Evolutionary conservation across 306 rosid genomes (phyloP).

Genomic region (Inga laurina): DNA sequence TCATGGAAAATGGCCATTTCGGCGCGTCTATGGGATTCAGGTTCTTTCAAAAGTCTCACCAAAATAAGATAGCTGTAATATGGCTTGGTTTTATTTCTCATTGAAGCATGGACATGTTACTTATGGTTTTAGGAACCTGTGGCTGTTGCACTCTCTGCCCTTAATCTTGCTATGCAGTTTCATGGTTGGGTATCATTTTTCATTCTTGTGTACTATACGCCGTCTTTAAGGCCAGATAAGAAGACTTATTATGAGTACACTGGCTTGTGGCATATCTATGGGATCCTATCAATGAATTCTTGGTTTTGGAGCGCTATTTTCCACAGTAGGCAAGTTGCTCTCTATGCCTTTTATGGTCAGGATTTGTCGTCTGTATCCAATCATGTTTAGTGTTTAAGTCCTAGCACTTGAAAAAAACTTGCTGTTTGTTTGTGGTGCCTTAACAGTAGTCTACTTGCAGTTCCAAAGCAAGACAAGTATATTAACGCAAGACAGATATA

Average conservation of each 20-base stretch:
- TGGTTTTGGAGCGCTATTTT: conserved; percentile 93
- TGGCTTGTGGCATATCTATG: conserved; percentile 92
- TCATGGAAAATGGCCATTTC: conserved; percentile 97
- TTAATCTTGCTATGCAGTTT: conserved; percentile 94
- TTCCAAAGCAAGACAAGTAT: neutral
- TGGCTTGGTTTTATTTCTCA: conserved; percentile 25
- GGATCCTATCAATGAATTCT: conserved; percentile 80
- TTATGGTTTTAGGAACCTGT: conserved; percentile 79
- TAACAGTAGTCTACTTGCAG: too few species aligned
- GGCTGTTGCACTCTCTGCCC: conserved; percentile 84
- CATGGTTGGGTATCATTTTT: conserved; percentile 98
- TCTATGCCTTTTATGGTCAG: conserved; percentile 9
- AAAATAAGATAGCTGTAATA: conserved; percentile 23
- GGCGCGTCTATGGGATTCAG: conserved; percentile 94
- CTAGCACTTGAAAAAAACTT: conserved; percentile 12
- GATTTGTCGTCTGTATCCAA: neutral
- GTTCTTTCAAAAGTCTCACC: conserved; percentile 43
- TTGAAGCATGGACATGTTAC: conserved; percentile 25
- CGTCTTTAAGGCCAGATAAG: conserved; percentile 70
- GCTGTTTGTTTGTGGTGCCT: neutral
- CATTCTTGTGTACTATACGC: conserved; percentile 85
- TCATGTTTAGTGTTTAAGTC: neutral
- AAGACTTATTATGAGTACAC: conserved; percentile 82
- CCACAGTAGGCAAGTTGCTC: conserved; percentile 77
- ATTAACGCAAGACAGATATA: neutral